Evolutionary conservation across 2,329 filamentous ascomycete genomes (phyloP).

Genomic region (Colletotrichum magnum): DNA sequence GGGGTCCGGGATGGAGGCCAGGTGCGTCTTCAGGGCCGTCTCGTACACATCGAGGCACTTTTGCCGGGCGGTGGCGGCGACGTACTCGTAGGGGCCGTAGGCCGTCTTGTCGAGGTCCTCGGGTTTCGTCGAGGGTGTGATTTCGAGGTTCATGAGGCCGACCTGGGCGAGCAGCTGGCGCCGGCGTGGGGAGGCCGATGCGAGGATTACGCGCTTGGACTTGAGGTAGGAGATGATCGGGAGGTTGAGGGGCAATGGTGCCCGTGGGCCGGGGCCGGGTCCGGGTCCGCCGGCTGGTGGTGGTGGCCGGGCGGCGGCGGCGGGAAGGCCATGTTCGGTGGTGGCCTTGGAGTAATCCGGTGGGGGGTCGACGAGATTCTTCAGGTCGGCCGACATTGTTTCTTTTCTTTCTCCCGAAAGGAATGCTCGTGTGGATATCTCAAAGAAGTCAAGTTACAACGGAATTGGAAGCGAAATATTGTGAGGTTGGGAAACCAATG

Average conservation of each 20-base stretch:
- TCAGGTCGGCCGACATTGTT: conserved; percentile 28
- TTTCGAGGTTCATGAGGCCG: conserved; percentile 85
- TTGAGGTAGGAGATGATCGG: conserved; percentile 84
- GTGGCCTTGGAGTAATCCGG: conserved; percentile 61
- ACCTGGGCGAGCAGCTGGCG: conserved; percentile 84
- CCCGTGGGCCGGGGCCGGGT: conserved; percentile 57
- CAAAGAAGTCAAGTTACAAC: not conserved
- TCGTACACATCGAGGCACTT: conserved; percentile 84
- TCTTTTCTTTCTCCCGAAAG: not conserved
- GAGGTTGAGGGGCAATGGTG: conserved; percentile 79
- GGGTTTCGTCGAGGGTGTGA: conserved; percentile 84
- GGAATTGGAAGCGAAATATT: not conserved
- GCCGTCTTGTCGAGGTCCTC: conserved; percentile 86
- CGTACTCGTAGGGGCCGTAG: conserved; percentile 90
- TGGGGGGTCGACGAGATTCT: conserved; percentile 53
- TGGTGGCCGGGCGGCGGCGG: conserved; percentile 39
- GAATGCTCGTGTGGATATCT: not conserved
- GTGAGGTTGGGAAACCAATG: not conserved
- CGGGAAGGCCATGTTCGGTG: conserved; percentile 50
- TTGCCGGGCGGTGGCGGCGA: conserved; percentile 84
- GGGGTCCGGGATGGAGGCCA: conserved; percentile 73
- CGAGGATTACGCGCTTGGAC: conserved; percentile 86
- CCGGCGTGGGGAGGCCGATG: conserved; percentile 88
- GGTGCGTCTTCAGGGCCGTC: conserved; percentile 58
- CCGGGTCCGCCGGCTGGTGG: conserved; percentile 38